Base-by-base conservation (phyloP, 2,329 filamentous ascomycete genomes). In the Phialemoniopsis sp. region DNA sequence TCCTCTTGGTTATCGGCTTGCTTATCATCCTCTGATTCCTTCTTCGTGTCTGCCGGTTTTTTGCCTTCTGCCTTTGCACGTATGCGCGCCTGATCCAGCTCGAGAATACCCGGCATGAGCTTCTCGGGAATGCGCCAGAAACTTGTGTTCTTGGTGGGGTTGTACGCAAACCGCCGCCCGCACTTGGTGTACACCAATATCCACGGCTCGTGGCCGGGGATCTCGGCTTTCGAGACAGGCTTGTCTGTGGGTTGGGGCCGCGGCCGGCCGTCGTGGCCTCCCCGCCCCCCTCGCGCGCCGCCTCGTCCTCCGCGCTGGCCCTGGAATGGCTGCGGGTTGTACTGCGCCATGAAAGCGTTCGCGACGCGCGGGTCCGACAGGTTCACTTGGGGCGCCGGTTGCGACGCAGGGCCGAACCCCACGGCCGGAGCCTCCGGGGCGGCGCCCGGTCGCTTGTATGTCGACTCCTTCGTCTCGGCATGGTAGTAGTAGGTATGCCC, bases 71-170 rank as follows among this genome's bases (percentile, higher is more conserved):
- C 70, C 64, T 81, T 78, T 53, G 75, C 63, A 64, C 79, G 67
- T 63, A 83, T 83, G 43, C 79, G 77, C 48, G 83, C 80, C 57
- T 85, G 80, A 60, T 95, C 89, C 40, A 88, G 67, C 46, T 80
- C 75, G 37, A 83, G 50, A 39, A 93, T 87, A 13, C 80, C 89
- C 44, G 85, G 82, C 74, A 90, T 83, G 29, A 98, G 73, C 58
- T 93, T 84, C 40, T 88, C 80, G 1, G 93, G 93, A 52, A 96
- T 93, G 54, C 89, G 89, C 93, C 94, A 98, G 61, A 89, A 89
- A 61, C 90, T 97, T 49, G 89, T 76, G 29, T 91, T 87, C 48
- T 91, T 95, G 39, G 77, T 76, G 0, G 82, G 78, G 50, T 98
- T 95, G 67, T 95, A 87, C 3, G 90, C 89, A 56, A 98, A 98